These are phyloP conservation scores for Yamadazyma laniorum DNA, from an alignment of 805 yeast genomes.

Conservation along the genomic window DNA sequence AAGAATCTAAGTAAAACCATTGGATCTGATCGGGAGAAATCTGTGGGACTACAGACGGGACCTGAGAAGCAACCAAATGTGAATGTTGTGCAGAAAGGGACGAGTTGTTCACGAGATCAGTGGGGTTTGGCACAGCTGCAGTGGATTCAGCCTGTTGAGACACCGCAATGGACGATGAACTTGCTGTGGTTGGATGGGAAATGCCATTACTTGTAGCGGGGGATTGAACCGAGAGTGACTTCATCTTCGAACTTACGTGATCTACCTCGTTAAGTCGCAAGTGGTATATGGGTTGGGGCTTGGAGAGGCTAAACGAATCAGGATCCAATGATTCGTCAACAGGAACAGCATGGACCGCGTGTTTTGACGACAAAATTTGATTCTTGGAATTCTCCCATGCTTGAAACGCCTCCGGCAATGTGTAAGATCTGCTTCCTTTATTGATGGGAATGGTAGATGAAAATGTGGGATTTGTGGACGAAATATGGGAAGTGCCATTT, in stretches of 20 bases:
- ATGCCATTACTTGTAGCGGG: background rate
- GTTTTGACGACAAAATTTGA: slow-evolving; percentile 3
- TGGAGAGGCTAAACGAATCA: slow-evolving; percentile 30
- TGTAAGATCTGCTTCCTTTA: slow-evolving; percentile 42
- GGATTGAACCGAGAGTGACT: slow-evolving; percentile 1
- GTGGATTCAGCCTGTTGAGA: background rate
- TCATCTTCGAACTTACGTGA: background rate
- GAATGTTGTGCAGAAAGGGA: background rate
- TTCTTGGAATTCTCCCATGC: slow-evolving; percentile 45
- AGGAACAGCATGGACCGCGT: too few relatives aligned
- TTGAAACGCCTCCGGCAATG: slow-evolving; percentile 52
- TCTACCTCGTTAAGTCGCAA: slow-evolving; percentile 20
- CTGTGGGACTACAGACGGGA: background rate
- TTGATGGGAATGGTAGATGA: slow-evolving; percentile 32
- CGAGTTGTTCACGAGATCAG: background rate
- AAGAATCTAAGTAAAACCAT: slow-evolving; percentile 75
- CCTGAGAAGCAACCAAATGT: background rate
- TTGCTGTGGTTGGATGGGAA: background rate
- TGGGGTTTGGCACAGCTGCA: background rate
- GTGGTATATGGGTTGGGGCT: slow-evolving; percentile 37
- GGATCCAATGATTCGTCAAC: slow-evolving; percentile 8
- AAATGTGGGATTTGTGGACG: background rate
- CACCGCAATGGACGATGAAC: background rate
- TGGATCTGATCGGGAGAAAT: slow-evolving; percentile 30
- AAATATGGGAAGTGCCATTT: slow-evolving; percentile 4